These are phyloP conservation scores for Aspergillus conjunctus DNA, from an alignment of 495 filamentous ascomycete species.

Conservation along the genomic window DNA sequence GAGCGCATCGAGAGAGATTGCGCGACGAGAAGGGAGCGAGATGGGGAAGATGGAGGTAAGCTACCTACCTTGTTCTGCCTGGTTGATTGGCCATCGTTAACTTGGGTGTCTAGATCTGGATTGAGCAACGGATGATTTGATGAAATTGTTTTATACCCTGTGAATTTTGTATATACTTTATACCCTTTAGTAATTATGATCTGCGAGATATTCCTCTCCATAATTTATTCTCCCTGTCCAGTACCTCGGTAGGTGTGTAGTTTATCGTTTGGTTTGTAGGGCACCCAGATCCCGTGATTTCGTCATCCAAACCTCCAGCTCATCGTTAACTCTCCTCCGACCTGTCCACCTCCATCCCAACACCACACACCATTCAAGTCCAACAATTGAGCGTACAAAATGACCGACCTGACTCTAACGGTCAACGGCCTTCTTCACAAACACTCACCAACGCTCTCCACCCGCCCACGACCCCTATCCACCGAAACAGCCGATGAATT, in stretches of 20 bases:
- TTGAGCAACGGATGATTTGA: slow-evolving; percentile 50
- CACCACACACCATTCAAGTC: slow-evolving; percentile 11
- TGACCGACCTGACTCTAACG: slow-evolving; percentile 72
- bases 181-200: slow-evolving; percentile 21
- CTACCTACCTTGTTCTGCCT: slow-evolving; percentile 23
- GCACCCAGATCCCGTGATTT: slow-evolving; percentile 26
- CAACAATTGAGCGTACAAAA: slow-evolving; percentile 29
- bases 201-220: neutral
- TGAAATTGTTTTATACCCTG: slow-evolving; percentile 26
- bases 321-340: slow-evolving; percentile 5
- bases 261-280: slow-evolving; percentile 26
- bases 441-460: neutral
- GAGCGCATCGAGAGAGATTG: slow-evolving; percentile 62
- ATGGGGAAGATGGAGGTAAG: slow-evolving; percentile 96
- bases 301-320: slow-evolving; percentile 13
- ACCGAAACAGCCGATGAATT: slow-evolving; percentile 75
- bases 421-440: slow-evolving; percentile 61
- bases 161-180: slow-evolving; percentile 22
- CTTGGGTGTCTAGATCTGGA: slow-evolving; percentile 59
- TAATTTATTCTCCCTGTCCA: neutral
- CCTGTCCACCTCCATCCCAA: slow-evolving; percentile 12
- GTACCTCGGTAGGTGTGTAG: slow-evolving; percentile 4
- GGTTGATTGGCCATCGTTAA: slow-evolving; percentile 2
- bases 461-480: slow-evolving; percentile 27
- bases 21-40: slow-evolving; percentile 72